Evolutionary conservation across 768 basidiomycete genomes (phyloP).

Genomic region (Boletus insuetus): DNA sequence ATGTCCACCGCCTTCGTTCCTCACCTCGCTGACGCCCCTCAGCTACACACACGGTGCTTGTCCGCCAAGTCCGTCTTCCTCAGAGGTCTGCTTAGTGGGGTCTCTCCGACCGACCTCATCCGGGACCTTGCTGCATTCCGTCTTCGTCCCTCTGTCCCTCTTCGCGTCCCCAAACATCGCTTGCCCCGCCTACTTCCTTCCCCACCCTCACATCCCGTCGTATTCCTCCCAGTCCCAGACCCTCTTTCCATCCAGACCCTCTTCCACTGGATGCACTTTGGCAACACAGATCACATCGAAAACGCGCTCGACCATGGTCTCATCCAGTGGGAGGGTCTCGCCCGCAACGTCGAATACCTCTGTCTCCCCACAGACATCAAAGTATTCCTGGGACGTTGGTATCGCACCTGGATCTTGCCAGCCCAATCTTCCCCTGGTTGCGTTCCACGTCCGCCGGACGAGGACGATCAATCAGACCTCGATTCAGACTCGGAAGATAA

Average conservation of each 20-base stretch:
- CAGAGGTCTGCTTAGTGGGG: conserved; percentile 66
- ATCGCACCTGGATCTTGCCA: conserved; percentile 57
- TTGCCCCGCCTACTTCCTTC: conserved; percentile 70
- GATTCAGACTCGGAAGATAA: conserved; percentile 20
- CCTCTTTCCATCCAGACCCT: conserved; percentile 68
- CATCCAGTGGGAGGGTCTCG: conserved; percentile 83
- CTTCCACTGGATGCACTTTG: conserved; percentile 83
- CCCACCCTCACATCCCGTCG: conserved; percentile 56
- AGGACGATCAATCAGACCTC: conserved; percentile 37
- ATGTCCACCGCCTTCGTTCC: not conserved
- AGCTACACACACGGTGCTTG: conserved; percentile 83
- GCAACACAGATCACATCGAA: conserved; percentile 61
- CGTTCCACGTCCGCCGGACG: conserved; percentile 26
- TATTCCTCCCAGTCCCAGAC: conserved; percentile 76
- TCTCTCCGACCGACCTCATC: conserved; percentile 59
- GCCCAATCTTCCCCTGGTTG: conserved; percentile 23
- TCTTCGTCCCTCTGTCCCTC: conserved; percentile 25
- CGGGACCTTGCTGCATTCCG: conserved; percentile 30
- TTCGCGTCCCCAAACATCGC: conserved; percentile 42
- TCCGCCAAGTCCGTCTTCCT: conserved; percentile 79
- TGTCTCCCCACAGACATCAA: conserved; percentile 75
- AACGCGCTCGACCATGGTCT: conserved; percentile 60
- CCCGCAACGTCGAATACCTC: conserved; percentile 87
- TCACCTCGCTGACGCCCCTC: conserved; percentile 8
- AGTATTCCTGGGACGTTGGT: conserved; percentile 74